A percentile compares a stretch with the other conserved stretches of the same genome.
Evolutionary conservation across 73 alveolate species (phyloP).

Genomic region (Blepharisma stoltei): DNA sequence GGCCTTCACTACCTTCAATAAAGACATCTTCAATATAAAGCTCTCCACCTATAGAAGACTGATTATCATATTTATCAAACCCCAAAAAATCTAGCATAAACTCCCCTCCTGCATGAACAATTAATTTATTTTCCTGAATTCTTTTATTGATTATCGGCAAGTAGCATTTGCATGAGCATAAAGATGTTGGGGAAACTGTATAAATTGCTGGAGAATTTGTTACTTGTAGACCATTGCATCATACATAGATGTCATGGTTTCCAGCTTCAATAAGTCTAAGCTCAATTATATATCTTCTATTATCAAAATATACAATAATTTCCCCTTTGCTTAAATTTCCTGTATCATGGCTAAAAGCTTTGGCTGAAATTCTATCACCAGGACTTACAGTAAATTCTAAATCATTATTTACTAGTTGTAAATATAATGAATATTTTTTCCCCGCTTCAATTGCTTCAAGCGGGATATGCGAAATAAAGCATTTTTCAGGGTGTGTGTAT

Average conservation of each 20-base stretch:
- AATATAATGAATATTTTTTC: neutral
- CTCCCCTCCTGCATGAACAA: conserved; percentile 6
- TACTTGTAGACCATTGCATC: neutral
- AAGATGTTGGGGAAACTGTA: neutral
- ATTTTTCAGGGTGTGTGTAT: no score
- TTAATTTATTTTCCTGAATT: neutral
- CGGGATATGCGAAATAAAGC: neutral
- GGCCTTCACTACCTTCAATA: neutral
- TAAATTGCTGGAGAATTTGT: conserved; percentile 15
- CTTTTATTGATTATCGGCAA: neutral
- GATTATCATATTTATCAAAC: conserved; percentile 7
- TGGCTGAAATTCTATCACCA: neutral
- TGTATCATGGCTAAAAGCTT: neutral
- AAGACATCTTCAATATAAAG: neutral
- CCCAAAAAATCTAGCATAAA: neutral
- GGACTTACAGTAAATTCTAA: neutral
- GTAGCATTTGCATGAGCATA: neutral
- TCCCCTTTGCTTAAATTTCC: neutral
- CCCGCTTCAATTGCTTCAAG: conserved; percentile 22
- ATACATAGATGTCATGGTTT: conserved; percentile 8
- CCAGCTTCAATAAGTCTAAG: conserved; percentile 10
- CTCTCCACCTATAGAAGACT: neutral
- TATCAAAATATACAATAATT: neutral
- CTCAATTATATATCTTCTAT: neutral
- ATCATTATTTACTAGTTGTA: neutral